A percentile compares a stretch with the other conserved stretches of the same genome.
Conservation (phyloP, 768 basidiomycete genomes). For the Albatrellus ellisii region DNA sequence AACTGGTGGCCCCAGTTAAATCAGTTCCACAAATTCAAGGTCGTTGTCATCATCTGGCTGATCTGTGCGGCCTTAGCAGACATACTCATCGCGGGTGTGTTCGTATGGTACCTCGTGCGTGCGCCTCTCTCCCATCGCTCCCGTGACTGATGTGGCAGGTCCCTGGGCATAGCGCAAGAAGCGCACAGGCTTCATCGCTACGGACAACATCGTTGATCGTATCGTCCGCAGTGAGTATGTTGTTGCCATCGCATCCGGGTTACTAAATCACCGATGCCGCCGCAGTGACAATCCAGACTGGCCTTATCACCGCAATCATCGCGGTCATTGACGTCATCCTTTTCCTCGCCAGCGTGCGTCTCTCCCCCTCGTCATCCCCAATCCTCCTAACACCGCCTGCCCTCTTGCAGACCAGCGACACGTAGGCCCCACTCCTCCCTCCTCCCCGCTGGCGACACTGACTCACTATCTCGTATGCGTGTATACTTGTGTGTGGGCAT, state of each 20-base stretch:
- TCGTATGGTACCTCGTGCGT: conserved; percentile 31
- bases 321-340: background rate
- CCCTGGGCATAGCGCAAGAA: conserved; percentile 20
- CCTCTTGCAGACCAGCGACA: too few species aligned
- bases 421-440: too few species aligned
- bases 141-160: background rate
- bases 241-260: background rate
- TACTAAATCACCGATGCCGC: background rate
- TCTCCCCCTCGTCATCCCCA: too few species aligned
- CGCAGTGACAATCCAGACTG: conserved; percentile 27
- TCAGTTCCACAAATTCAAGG: conserved; percentile 23
- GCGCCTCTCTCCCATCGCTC: background rate
- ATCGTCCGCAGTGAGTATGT: conserved; percentile 25
- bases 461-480: too few species aligned
- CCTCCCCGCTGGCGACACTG: too few species aligned
- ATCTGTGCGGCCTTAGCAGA: conserved; percentile 28
- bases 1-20: too few species aligned
- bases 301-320: conserved; percentile 17
- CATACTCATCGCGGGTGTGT: conserved; percentile 27
- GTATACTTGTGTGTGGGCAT: too few species aligned
- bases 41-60: conserved; percentile 28
- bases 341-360: background rate
- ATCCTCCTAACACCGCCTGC: too few species aligned
- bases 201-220: conserved; percentile 29
- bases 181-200: conserved; percentile 28